Evolutionary conservation across 768 basidiomycete genomes (phyloP).

Genomic region (Lactarius hatsudake): DNA sequence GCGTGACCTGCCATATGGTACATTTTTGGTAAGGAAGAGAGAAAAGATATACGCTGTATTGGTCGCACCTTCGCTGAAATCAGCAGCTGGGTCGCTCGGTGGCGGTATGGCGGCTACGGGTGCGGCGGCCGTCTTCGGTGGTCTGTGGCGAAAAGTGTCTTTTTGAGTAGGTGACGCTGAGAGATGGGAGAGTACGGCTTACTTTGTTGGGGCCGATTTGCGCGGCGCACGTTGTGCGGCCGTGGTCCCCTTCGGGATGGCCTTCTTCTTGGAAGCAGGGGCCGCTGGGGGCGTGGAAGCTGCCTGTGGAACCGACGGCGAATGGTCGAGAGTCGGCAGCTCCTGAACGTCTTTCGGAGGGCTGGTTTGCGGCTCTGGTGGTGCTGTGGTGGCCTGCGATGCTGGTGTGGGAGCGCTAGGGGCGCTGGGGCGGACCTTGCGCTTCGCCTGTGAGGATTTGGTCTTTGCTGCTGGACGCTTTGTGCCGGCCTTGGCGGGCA

Average conservation of each 20-base stretch:
- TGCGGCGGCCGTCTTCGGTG: neutral
- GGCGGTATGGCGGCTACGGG: constrained; percentile 3
- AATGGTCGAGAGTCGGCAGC: constrained; percentile 1
- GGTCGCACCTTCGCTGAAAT: constrained; percentile 19
- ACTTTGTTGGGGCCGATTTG: constrained; percentile 35
- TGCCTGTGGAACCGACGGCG: constrained; percentile 15
- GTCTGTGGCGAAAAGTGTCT: neutral
- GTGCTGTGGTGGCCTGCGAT: neutral
- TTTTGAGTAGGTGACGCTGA: neutral
- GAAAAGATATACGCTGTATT: neutral
- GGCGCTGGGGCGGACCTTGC: constrained; percentile 22
- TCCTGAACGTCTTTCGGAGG: constrained; percentile 13
- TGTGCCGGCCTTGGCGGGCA: constrained; percentile 35
- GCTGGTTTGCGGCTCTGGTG: constrained; percentile 4
- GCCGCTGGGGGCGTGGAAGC: constrained; percentile 13
- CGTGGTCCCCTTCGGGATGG: constrained; percentile 29
- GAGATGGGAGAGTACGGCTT: neutral
- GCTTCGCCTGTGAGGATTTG: constrained; percentile 23
- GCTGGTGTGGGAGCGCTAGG: constrained; percentile 1
- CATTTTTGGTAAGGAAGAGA: neutral
- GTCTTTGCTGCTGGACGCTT: constrained; percentile 30
- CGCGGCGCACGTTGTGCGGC: constrained; percentile 32
- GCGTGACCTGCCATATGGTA: constrained; percentile 23
- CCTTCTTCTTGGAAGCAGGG: constrained; percentile 31
- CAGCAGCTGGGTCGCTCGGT: constrained; percentile 11